Conservation (phyloP, 1,139 yeast genomes). For the Debaryomycetaceae sp. region DNA sequence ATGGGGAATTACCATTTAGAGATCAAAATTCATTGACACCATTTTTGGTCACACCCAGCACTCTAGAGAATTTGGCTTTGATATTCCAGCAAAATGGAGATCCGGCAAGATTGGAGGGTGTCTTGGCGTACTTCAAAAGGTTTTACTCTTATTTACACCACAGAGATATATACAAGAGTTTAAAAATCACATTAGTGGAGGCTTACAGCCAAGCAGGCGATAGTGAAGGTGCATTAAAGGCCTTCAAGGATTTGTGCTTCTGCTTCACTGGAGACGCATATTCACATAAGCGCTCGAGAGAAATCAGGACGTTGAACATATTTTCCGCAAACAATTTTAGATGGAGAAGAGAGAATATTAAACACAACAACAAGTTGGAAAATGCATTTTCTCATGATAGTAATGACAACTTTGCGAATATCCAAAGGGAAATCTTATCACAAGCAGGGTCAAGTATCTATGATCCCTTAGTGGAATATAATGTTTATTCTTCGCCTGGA, state of each 20-base stretch:
- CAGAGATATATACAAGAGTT: slow-evolving; percentile 21
- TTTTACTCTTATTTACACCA: slow-evolving; percentile 37
- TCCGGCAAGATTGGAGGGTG: slow-evolving; percentile 25
- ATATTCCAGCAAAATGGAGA: slow-evolving; percentile 29
- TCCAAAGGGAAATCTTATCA: slow-evolving; percentile 17
- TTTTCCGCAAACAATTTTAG: slow-evolving; percentile 17
- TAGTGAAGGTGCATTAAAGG: slow-evolving; percentile 19
- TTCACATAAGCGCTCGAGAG: slow-evolving; percentile 2
- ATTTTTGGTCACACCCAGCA: slow-evolving; percentile 27
- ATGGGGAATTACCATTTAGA: slow-evolving; percentile 15
- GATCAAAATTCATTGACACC: slow-evolving; percentile 22
- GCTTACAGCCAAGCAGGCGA: slow-evolving; percentile 24
- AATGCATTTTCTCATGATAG: slow-evolving; percentile 5
- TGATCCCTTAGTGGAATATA: slow-evolving; percentile 26
- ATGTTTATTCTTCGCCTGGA: slow-evolving; percentile 22
- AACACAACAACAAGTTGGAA: slow-evolving; percentile 11
- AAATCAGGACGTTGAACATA: slow-evolving; percentile 7
- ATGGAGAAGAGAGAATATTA: slow-evolving; percentile 26
- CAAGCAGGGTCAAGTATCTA: slow-evolving; percentile 12
- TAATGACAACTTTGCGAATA: slow-evolving; percentile 9
- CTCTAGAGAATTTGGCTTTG: slow-evolving; percentile 22
- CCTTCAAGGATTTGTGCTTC: slow-evolving; percentile 22
- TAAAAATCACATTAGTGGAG: slow-evolving; percentile 30
- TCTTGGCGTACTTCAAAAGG: slow-evolving; percentile 33
- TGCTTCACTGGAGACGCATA: slow-evolving; percentile 11